Evolutionary conservation across 495 filamentous ascomycete genomes (phyloP).

Genomic region (Lasiosphaeriaceae sp.): DNA sequence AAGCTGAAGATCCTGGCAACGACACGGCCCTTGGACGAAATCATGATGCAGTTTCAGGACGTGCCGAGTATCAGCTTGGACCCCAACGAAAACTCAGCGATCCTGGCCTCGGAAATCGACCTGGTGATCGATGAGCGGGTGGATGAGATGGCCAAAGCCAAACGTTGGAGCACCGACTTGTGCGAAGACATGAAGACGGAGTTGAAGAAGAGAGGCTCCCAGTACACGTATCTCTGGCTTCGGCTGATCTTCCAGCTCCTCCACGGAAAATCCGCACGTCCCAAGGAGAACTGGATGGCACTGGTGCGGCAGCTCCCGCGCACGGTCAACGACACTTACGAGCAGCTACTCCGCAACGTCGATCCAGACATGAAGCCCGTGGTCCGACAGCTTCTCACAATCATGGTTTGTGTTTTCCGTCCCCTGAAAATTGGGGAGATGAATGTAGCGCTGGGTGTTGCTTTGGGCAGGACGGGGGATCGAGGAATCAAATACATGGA

Average conservation of each 20-base stretch:
- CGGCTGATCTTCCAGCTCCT: background rate
- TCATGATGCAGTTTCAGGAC: background rate
- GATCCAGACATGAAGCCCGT: background rate
- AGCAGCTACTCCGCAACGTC: background rate
- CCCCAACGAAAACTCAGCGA: background rate
- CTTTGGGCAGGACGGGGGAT: background rate
- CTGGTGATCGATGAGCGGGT: background rate
- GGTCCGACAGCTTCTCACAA: background rate
- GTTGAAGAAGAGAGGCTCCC: background rate
- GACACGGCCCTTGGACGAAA: background rate
- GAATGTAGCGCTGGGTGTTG: background rate
- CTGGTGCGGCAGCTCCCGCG: background rate
- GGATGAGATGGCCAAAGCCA: background rate
- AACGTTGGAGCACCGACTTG: background rate
- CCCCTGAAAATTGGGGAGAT: background rate
- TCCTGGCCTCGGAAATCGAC: background rate
- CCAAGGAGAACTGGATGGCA: background rate
- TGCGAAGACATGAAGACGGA: background rate
- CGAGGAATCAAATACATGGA: background rate
- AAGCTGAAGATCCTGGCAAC: background rate
- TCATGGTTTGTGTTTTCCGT: background rate
- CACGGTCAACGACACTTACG: background rate
- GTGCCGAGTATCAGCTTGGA: background rate
- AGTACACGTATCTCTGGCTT: background rate
- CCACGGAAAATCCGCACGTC: background rate